Evolutionary conservation across 2,329 filamentous ascomycete genomes (phyloP).

Genomic region (Colletotrichum tropicicola): DNA sequence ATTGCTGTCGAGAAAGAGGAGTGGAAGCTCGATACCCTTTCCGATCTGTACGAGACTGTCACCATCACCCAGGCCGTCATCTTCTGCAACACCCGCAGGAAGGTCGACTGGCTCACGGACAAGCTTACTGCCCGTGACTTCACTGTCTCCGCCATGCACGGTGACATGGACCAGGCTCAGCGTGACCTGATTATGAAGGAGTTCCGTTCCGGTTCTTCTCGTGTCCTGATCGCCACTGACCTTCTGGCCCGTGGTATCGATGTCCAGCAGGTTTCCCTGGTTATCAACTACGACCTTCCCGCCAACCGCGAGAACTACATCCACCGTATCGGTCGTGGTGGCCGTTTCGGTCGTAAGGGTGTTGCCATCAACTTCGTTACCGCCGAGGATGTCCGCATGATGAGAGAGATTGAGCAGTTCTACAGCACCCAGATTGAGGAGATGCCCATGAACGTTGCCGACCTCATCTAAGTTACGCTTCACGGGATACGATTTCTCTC

Average conservation of each 20-base stretch:
- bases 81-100: slow-evolving; percentile 99
- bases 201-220: slow-evolving; percentile 98
- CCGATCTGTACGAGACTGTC: slow-evolving; percentile 98
- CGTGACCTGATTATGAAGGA: slow-evolving; percentile 99
- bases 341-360: slow-evolving; percentile 99
- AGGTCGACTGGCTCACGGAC: slow-evolving; percentile 99
- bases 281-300: slow-evolving; percentile 99
- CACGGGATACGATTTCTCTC: slow-evolving; percentile 25
- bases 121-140: slow-evolving; percentile 99
- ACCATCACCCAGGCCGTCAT: slow-evolving; percentile 99
- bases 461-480: slow-evolving; percentile 69
- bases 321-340: slow-evolving; percentile 98
- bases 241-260: slow-evolving; percentile 99
- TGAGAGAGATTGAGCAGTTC: slow-evolving; percentile 99
- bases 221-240: slow-evolving; percentile 98
- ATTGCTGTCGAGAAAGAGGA: slow-evolving; percentile 99
- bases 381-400: slow-evolving; percentile 98
- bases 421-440: slow-evolving; percentile 99
- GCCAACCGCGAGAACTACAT: slow-evolving; percentile 99
- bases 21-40: slow-evolving; percentile 99
- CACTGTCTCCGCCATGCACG: slow-evolving; percentile 99
- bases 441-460: slow-evolving; percentile 96
- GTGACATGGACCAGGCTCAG: slow-evolving; percentile 98
- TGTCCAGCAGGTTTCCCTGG: slow-evolving; percentile 98
- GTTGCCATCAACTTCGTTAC: slow-evolving; percentile 99